phyloP scores from a whole-genome alignment of 139 green algal genomes.

The Closterium sp. region DNA sequence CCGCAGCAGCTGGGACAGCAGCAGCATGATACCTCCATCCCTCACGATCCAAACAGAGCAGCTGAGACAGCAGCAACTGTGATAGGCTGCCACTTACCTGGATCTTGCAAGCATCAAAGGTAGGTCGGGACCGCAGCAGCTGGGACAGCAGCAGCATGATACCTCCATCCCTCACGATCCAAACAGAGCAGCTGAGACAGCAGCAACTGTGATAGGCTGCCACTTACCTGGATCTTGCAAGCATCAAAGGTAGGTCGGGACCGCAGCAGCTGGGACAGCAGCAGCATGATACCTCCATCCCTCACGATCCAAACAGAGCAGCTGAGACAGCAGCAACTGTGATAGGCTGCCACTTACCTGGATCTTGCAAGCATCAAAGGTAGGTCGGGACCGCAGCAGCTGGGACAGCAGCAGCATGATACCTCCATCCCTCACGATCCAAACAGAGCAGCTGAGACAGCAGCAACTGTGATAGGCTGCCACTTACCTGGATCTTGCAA shows the following conservation, averaged over 20 bases:
- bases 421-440: slow-evolving; percentile 68
- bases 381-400: slow-evolving; percentile 67
- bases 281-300: slow-evolving; percentile 73
- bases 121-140: slow-evolving; percentile 67
- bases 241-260: slow-evolving; percentile 81
- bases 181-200: too few species aligned
- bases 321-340: too few species aligned
- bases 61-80: too few species aligned
- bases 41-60: slow-evolving; percentile 77
- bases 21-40: slow-evolving; percentile 73
- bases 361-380: slow-evolving; percentile 89
- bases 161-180: slow-evolving; percentile 68
- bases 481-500: slow-evolving; percentile 75
- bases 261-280: slow-evolving; percentile 79
- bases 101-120: slow-evolving; percentile 89
- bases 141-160: slow-evolving; percentile 87
- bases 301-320: slow-evolving; percentile 77
- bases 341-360: slow-evolving; percentile 63
- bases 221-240: slow-evolving; percentile 75
- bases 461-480: too few species aligned
- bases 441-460: too few species aligned
- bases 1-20: slow-evolving; percentile 79
- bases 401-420: slow-evolving; percentile 87
- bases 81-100: slow-evolving; percentile 63
- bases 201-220: too few species aligned